phyloP scores from a whole-genome alignment of 2,329 filamentous ascomycete genomes.

The Fusarium verticillioides region DNA sequence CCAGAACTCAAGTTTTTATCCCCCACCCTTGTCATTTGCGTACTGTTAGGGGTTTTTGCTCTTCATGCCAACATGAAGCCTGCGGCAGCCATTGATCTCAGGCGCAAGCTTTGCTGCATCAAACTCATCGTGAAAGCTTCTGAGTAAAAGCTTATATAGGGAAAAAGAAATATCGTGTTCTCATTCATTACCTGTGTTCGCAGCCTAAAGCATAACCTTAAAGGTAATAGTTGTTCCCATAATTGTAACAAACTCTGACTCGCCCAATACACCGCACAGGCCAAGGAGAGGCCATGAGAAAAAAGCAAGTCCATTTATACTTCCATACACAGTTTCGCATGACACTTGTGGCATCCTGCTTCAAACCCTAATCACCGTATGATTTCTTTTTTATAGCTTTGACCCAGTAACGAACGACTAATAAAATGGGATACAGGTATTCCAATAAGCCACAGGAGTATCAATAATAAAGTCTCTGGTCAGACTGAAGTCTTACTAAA shows the following conservation, averaged over 20 bases:
- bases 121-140: neutral
- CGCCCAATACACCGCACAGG: neutral
- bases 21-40: fast-evolving
- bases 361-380: neutral
- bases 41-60: neutral
- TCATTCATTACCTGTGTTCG: too few species aligned
- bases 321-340: neutral
- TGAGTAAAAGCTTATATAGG: too few species aligned
- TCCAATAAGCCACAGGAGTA: too few species aligned
- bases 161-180: too few species aligned
- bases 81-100: neutral
- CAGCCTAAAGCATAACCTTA: too few species aligned
- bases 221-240: too few species aligned
- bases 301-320: neutral
- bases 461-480: too few species aligned
- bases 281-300: neutral
- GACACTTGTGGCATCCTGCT: neutral
- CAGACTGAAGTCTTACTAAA: too few species aligned
- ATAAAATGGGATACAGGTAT: too few species aligned
- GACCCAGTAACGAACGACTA: too few species aligned
- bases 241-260: neutral
- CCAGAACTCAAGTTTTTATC: fast-evolving
- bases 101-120: neutral
- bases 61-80: neutral
- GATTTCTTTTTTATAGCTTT: neutral